These are phyloP conservation scores for Tylopilus plumbeoviolaceoides DNA, from an alignment of 768 basidiomycete genomes.

Conservation along the genomic window DNA sequence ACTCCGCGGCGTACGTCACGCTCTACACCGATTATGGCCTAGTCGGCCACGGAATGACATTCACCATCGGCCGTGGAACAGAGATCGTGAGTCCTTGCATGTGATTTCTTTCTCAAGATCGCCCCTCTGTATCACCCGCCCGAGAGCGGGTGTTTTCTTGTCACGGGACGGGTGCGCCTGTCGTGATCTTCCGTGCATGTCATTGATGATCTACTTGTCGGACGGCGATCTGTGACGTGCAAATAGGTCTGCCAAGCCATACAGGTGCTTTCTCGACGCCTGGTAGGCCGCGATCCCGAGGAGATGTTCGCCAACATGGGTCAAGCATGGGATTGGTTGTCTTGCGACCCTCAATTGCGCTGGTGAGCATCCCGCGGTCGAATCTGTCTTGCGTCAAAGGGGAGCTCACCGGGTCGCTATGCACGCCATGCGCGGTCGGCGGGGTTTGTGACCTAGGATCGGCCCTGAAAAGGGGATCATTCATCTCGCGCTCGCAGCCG, in stretches of 20 bases:
- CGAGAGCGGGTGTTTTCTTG: too few species aligned
- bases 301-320: slow-evolving; percentile 86
- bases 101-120: neutral
- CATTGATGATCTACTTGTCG: neutral
- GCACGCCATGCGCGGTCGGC: neutral
- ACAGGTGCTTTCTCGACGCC: slow-evolving; percentile 66
- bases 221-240: neutral
- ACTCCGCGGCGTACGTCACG: slow-evolving; percentile 85
- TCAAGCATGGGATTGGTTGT: slow-evolving; percentile 78
- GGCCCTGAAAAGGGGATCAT: slow-evolving; percentile 94
- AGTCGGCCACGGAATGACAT: slow-evolving; percentile 84
- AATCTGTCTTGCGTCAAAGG: neutral
- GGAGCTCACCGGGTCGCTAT: neutral
- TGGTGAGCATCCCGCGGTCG: slow-evolving; percentile 49
- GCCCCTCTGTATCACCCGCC: too few species aligned
- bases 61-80: slow-evolving; percentile 89
- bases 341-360: slow-evolving; percentile 81
- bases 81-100: slow-evolving; percentile 59
- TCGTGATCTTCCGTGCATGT: neutral
- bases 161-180: neutral
- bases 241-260: slow-evolving; percentile 73
- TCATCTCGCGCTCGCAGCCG: slow-evolving; percentile 81
- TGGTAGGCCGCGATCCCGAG: slow-evolving; percentile 81
- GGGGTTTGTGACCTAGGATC: slow-evolving; percentile 45
- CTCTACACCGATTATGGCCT: slow-evolving; percentile 62